Conservation (phyloP, 2,329 filamentous ascomycete genomes). For the Aotearoamyces nothofagi region DNA sequence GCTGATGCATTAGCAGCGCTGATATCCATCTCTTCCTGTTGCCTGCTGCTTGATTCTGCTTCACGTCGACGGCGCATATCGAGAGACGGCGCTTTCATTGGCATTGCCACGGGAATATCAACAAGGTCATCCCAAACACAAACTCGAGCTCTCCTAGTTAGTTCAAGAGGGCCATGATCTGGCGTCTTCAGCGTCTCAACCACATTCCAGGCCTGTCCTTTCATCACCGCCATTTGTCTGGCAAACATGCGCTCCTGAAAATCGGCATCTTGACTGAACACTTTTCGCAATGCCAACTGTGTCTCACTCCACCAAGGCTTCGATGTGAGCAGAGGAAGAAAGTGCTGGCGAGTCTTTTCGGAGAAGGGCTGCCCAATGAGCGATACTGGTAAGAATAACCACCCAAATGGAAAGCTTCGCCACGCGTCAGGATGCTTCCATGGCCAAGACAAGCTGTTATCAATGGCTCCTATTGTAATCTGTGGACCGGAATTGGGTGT, state of each 20-base stretch:
- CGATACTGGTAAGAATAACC: constrained; percentile 93
- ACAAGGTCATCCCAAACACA: constrained; percentile 98
- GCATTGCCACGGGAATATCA: constrained; percentile 86
- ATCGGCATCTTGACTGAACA: constrained; percentile 86
- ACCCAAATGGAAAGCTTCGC: constrained; percentile 87
- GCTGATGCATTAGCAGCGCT: constrained; percentile 49
- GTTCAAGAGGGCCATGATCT: constrained; percentile 85
- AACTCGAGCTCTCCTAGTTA: constrained; percentile 79
- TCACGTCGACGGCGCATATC: constrained; percentile 60
- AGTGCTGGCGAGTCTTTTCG: constrained; percentile 83
- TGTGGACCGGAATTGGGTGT: constrained; percentile 24
- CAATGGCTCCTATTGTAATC: constrained; percentile 80
- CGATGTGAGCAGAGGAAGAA: constrained; percentile 87
- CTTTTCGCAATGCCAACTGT: constrained; percentile 66
- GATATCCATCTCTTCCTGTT: constrained; percentile 88
- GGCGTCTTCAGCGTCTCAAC: constrained; percentile 89
- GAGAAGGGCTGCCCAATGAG: constrained; percentile 94
- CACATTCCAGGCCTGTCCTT: constrained; percentile 98
- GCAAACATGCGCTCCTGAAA: constrained; percentile 99
- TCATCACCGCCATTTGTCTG: constrained; percentile 97
- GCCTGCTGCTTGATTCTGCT: constrained; percentile 24
- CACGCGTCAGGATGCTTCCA: constrained; percentile 97
- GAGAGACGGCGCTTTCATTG: constrained; percentile 70
- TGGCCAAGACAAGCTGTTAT: constrained; percentile 96
- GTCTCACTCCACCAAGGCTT: constrained; percentile 97